Evolutionary conservation across 441 rosid genomes (phyloP), one percentile per base, ranked within the genome.

Genomic region (Adansonia madagascariensis): DNA sequence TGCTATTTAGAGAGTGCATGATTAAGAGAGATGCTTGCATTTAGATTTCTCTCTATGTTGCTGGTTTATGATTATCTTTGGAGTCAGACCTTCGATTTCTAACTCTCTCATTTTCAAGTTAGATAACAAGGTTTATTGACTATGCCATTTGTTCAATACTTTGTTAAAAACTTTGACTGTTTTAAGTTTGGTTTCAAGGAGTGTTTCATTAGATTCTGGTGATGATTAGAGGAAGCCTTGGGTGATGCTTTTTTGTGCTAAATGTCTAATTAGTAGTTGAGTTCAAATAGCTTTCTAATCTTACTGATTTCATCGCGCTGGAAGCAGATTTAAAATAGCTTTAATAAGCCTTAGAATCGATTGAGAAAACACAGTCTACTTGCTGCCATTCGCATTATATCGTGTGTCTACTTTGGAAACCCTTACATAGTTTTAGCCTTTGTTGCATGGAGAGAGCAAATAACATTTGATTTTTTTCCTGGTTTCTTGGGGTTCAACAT

Each of bases 351-450:
- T 68, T 46, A 17, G 49, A 46, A 18, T 46, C 8, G 39, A 68
- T 46, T 20, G 18, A 68, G 9, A 56, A 18, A 56, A 56, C 20
- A 11, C 20, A 18, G 11, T 24, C 64, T 61, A 24, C 41, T 27
- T 60, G 41, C n/a, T 60, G 65, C 62, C 12, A 27, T 57, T 57
- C 62, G 20, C 65, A 22, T 61, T 56, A 18, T 56, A 8, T 56
- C 20, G 61, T 56, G 11, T 39, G 69, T 64, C 22, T 64, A 7
- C 22, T 64, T 39, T 64, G 69, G 69, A 64, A 47, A 18, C 31
- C 56, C 56, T 47, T 68, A 22, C 14, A 67, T 68, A 39, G 20
- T 68, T 67, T 47, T 68, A 47, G 57, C 73, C 56, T 20, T 46
- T 47, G 39, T 47, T 68, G 18, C 73, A 47, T 47, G 35, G 18